Base-by-base conservation (phyloP, 805 yeast genomes). In the Hyphopichia homilentoma region DNA sequence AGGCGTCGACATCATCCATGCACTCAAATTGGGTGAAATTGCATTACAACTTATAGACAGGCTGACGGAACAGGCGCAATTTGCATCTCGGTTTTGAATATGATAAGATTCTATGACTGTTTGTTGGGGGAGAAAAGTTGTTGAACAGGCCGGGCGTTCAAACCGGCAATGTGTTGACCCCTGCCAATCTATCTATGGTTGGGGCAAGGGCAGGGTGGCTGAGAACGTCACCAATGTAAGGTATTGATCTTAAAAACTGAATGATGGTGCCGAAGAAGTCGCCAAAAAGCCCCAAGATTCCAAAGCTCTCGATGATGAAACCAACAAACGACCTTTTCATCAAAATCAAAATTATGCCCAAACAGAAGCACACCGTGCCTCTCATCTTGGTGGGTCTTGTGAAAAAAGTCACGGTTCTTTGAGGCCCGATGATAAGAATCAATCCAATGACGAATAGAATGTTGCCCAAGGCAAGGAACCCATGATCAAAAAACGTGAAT, bases 181-280 rank as follows among this genome's bases (percentile, higher is more conserved):
- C 70, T 8, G 72, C 70, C 24, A 62, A 45, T 37, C 67, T 54
- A 44, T 66, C 69, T 32, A 66, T 57, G 21, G 63, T 59, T 12
- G 97, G 97, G 4, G 96, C 95, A 19, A 93, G 60, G 6, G 63
- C 58, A 2, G 97, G 97, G 52, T 82, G 77, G 21, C 88, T 79
- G 33, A 93, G 70, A 5, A 88, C 36, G 16, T 94, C 89, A 1
- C 97, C 97, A 39, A 93, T 79, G 38, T 84, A 54, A 2, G 98
- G 98, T 47, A 90, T 58, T 5, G 94, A 82, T 56, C 97, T 73
- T 48, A 90, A 68, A 52, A 93, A 90, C 44, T 85, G 83, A 8
- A 90, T 75, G 28, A 93, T 79, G 8, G 94, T 85, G 16, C 94
- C 87, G 50, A 90, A 84, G 58, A 93, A 89, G 59, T 93, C 97